Conservation (phyloP, 2,329 filamentous ascomycete species). For the Pseudopyrenochaeta lycopersici region DNA sequence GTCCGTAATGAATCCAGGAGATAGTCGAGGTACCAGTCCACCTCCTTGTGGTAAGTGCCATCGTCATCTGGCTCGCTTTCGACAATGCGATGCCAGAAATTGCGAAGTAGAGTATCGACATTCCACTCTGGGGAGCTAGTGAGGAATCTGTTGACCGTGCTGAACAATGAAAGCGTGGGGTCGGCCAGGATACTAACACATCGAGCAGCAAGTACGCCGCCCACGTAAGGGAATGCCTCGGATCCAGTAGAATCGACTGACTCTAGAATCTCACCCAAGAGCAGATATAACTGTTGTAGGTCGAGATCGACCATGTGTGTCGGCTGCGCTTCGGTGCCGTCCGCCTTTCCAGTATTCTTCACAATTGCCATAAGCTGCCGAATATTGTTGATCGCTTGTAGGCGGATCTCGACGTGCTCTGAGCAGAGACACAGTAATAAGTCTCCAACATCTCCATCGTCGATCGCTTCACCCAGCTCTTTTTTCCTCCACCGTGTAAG, state of each 20-base stretch:
- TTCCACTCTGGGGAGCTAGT: constrained; percentile 81
- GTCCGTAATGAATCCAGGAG: constrained; percentile 73
- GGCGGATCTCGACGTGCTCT: constrained; percentile 75
- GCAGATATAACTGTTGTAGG: constrained; percentile 78
- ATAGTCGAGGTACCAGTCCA: constrained; percentile 77
- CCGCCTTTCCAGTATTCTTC: neutral
- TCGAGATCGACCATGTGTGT: constrained; percentile 64
- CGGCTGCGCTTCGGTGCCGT: constrained; percentile 8
- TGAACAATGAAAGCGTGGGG: constrained; percentile 83
- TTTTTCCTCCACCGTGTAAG: constrained; percentile 76
- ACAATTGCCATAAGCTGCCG: constrained; percentile 67
- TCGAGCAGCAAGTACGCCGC: constrained; percentile 77
- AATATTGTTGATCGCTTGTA: constrained; percentile 77
- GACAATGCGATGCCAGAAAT: constrained; percentile 74
- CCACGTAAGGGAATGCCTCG: constrained; percentile 71
- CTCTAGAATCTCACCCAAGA: constrained; percentile 82
- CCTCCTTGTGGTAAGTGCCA: constrained; percentile 72
- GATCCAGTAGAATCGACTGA: constrained; percentile 58
- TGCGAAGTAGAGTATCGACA: constrained; percentile 61
- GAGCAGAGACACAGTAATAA: constrained; percentile 81
- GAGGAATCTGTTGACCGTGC: constrained; percentile 85
- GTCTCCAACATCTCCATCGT: constrained; percentile 75
- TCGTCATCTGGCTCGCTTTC: constrained; percentile 79
- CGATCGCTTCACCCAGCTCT: constrained; percentile 78
- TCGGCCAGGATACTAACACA: constrained; percentile 75